Conservation (phyloP, 441 rosid genomes). For the Brassica balearica region DNA sequence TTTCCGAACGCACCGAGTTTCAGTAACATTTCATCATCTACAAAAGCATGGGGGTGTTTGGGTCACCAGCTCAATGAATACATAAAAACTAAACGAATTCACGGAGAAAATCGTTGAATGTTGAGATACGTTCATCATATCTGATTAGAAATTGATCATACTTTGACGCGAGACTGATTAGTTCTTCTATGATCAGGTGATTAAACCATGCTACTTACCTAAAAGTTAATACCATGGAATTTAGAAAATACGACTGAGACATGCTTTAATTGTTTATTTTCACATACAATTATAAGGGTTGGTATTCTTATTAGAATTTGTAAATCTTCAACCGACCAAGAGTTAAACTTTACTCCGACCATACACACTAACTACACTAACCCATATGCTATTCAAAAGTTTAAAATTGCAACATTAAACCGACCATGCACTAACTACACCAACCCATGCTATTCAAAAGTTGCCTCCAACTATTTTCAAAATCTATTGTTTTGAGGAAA, state of each 20-base stretch:
- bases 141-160: neutral
- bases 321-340: neutral
- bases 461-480: constrained; percentile 7
- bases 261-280: neutral
- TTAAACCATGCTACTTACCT: neutral
- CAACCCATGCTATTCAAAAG: constrained; percentile 12
- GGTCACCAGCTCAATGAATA: constrained; percentile 19
- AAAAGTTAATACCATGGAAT: neutral
- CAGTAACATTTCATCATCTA: neutral
- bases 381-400: constrained; percentile 4
- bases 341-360: constrained; percentile 7
- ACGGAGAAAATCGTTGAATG: too few species aligned
- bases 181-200: neutral
- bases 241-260: neutral
- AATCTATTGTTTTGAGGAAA: constrained; percentile 22
- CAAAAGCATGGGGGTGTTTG: constrained; percentile 29
- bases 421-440: constrained; percentile 23
- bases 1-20: constrained; percentile 1
- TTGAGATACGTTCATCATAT: neutral
- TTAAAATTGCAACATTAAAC: constrained; percentile 13
- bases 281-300: neutral
- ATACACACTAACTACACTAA: constrained; percentile 15
- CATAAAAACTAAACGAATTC: neutral
- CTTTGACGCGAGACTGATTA: neutral
- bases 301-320: neutral